Evolutionary conservation across 1,139 yeast genomes (phyloP), one percentile per base, ranked within the genome.

Genomic region (Debaryomyces nepalensis): DNA sequence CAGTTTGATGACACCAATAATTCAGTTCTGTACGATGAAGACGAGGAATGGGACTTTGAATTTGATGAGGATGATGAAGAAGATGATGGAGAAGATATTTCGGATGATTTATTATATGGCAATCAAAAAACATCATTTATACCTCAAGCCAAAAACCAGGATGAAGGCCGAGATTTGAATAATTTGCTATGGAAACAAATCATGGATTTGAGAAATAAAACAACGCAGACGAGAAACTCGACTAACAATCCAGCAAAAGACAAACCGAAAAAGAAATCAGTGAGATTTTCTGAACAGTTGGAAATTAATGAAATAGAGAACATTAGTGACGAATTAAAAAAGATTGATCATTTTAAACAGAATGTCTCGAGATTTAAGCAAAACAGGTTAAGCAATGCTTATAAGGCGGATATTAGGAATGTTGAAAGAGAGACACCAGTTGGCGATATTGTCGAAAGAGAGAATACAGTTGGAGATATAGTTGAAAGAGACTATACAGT

Each of bases 231-330:
- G 7, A 8, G 11, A 2, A 24, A 12, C 7, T 16, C 23, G 11
- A 19, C 21, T 18, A 8, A 12, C 5, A 14, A 30, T 4, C 22
- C 34, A 15, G 8, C n/a, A 18, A 18, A 10, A 21, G 33, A 15
- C 48, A 48, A 36, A 7, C 2, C 18, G 6, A 23, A 16, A 16
- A 44, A 44, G 48, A 79, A 80, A 50, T 59, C 70, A 6, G 87
- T 82, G 16, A 68, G 75, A 15, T 82, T 82, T 61, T 74, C 82
- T 1, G 66, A 73, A 2, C 58, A 62, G 2, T 66, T 81, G 37
- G 78, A 81, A 42, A 71, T 83, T n/a, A 78, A 77, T 43, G 83
- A 81, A 50, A 71, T 83, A 20, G 85, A 80, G 39, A 79, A 76
- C 53, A 66, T 81, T 11, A 80, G 83, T 57, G 74, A 71, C 23